Percentiles rank a stretch among this genome's conserved stretches.
Conservation (phyloP, 2,329 filamentous ascomycete genomes). For the Plectosphaerella cucumerina region DNA sequence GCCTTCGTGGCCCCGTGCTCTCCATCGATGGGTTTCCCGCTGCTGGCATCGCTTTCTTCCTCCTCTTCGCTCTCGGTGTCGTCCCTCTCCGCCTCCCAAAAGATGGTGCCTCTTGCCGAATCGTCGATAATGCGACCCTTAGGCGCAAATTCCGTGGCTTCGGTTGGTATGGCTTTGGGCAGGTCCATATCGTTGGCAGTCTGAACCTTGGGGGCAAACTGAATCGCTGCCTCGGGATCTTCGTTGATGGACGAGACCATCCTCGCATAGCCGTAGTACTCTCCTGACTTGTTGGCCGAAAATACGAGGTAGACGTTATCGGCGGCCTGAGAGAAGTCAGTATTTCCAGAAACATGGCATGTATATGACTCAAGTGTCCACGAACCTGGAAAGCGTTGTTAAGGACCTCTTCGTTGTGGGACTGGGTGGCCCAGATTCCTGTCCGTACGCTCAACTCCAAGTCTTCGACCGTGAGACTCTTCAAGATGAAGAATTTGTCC, state of each 20-base stretch:
- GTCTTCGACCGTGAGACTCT: slow-evolving; percentile 88
- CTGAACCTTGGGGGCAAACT: slow-evolving; percentile 64
- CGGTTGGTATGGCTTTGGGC: slow-evolving; percentile 75
- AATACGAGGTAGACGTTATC: slow-evolving; percentile 91
- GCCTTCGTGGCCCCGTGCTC: slow-evolving; percentile 52
- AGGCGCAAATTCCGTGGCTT: slow-evolving; percentile 72
- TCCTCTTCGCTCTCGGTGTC: slow-evolving; percentile 43
- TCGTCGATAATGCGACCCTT: slow-evolving; percentile 88
- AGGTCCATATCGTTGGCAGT: slow-evolving; percentile 58
- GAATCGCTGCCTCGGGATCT: slow-evolving; percentile 64
- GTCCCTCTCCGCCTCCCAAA: slow-evolving; percentile 80
- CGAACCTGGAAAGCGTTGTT: slow-evolving; percentile 73
- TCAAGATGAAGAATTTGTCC: slow-evolving; percentile 87
- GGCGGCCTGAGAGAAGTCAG: slow-evolving; percentile 51
- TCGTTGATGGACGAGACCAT: slow-evolving; percentile 84
- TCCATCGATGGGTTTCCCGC: slow-evolving; percentile 32
- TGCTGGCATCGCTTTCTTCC: slow-evolving; percentile 34
- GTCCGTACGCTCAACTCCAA: slow-evolving; percentile 83
- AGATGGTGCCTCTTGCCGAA: slow-evolving; percentile 88
- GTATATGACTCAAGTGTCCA: not conserved
- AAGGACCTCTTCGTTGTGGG: slow-evolving; percentile 81
- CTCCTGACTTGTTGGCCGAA: slow-evolving; percentile 94
- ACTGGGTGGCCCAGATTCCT: slow-evolving; percentile 89
- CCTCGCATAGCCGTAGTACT: slow-evolving; percentile 91
- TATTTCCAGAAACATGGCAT: not conserved